Evolutionary conservation across 768 basidiomycete species (phyloP), one percentile per base, ranked within the genome.

Genomic region (Phlebiopsis gigantea): DNA sequence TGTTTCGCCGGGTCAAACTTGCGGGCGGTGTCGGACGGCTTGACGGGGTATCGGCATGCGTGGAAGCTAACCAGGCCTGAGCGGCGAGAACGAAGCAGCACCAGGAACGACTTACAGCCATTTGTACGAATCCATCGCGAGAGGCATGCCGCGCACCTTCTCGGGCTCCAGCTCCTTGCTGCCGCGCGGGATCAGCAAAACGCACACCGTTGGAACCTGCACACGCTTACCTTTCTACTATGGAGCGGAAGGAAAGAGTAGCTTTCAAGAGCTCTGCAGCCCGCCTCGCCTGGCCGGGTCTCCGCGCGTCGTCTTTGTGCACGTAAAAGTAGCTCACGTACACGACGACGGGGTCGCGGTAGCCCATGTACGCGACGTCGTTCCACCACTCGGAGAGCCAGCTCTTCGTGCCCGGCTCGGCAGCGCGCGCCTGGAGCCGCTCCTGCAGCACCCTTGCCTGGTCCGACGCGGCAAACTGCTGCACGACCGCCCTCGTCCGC

Each of bases 331-430:
- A 99, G 79, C 87, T 93, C 65, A 95, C 93, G 61, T 84, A 89
- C 14, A 95, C 89, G 28, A 95, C 87, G 47, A 97, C 90, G 1
- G 94, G 85, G 64, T 96, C 95, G 47, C 91, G 80, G 66, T 90
- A 91, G 5, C 75, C 87, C 87, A 92, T 86, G 68, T 90, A 91
- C 17, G 95, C 95, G 4, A 71, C 81, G 31, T 97, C 92, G 72
- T 98, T 95, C 96, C 96, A 99, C 97, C 97, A 99, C 51, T 96
- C 93, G 46, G 82, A 80, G n/a, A 99, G 78, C 97, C 97, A 99
- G 75, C 80, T 94, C 63, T 75, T 76, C 52, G 73, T 70, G 17
- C 71, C 70, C 1, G 82, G 79, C 24, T 82, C 77, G 0, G 77
- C 76, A 0, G 93, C 93, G 1, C 94, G 82, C 21, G 80, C 77